These are phyloP conservation scores for Aquanectria penicillioides DNA, from an alignment of 2,329 filamentous ascomycete species.

Conservation along the genomic window DNA sequence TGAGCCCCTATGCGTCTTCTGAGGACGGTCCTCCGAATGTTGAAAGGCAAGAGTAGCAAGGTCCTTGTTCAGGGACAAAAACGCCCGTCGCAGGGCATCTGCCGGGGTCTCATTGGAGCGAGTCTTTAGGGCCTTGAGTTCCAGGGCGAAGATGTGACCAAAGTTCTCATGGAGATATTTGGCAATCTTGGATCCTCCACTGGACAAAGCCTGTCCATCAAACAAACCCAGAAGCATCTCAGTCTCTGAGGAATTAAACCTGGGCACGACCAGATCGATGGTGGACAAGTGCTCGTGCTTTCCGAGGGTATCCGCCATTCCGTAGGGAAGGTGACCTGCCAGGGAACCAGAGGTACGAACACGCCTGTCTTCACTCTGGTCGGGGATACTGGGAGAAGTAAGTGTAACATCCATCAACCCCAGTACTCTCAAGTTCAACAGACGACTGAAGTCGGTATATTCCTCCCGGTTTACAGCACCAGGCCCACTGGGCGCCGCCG, in stretches of 20 bases:
- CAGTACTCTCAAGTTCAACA: slow-evolving; percentile 85
- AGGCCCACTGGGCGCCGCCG: slow-evolving; percentile 59
- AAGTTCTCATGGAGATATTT: slow-evolving; percentile 98
- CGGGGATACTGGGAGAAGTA: slow-evolving; percentile 90
- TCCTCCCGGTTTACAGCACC: slow-evolving; percentile 67
- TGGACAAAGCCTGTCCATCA: slow-evolving; percentile 89
- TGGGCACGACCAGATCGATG: slow-evolving; percentile 92
- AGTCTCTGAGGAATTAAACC: slow-evolving; percentile 88
- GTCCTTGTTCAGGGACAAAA: slow-evolving; percentile 92
- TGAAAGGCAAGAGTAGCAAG: slow-evolving; percentile 86
- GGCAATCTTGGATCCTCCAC: slow-evolving; percentile 92
- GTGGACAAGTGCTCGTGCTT: slow-evolving; percentile 95
- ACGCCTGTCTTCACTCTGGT: slow-evolving; percentile 93
- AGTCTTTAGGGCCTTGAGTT: slow-evolving; percentile 78
- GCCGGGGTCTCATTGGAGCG: slow-evolving; percentile 77
- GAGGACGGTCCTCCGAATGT: slow-evolving; percentile 77
- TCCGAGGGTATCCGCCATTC: slow-evolving; percentile 96
- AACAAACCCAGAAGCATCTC: slow-evolving; percentile 95
- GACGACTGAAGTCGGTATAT: slow-evolving; percentile 88
- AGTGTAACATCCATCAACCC: slow-evolving; percentile 98
- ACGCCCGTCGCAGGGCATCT: slow-evolving; percentile 87
- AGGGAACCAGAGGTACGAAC: slow-evolving; percentile 96
- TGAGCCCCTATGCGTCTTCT: slow-evolving; percentile 75
- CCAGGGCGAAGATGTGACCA: slow-evolving; percentile 81
- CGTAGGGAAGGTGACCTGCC: slow-evolving; percentile 90